Base-by-base conservation (phyloP, 23 red algal species). In the Gracilariopsis chorda region DNA sequence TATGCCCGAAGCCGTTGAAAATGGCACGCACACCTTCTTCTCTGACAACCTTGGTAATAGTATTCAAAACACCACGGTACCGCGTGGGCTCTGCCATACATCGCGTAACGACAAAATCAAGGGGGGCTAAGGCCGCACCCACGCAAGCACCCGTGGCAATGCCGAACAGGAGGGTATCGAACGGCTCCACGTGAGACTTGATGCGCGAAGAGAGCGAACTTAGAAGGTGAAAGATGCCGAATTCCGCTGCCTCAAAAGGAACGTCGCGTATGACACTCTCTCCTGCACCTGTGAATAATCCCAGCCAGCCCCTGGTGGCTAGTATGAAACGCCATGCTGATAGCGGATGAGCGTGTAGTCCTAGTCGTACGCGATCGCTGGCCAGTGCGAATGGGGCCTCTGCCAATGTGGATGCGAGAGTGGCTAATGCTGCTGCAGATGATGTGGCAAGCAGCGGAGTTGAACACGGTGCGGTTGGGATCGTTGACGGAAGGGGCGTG, bases 91-190 rank as follows among this genome's bases (percentile, higher is more conserved):
- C 6, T n/a, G 46, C 75, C 7, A 51, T 4, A 17, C 7, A 36
- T 36, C 75, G 75, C 32, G 46, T 80, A 44, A 56, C 75, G 6
- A 57, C 75, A 19, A 80, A 6, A 30, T 80, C 75, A 5, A 80
- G 44, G 4, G 75, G 75, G 21, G 75, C 49, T 17, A 57, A n/a
- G 4, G 49, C 46, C 19, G 49, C 49, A 24, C 44, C 75, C 20
- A 29, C 49, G 8, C 51, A 5, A n/a, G 75, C 75, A 6, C 75
- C 75, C 6, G 75, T 4, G 7, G 23, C 75, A 24, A 23, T 23
- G 75, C 75, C 75, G 41, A 7, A 17, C 8, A 60, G 40, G 45
- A 58, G 49, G 20, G 33, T 7, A 7, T 19, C 43, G 43, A n/a
- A n/a, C n/a, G n/a, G n/a, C n/a, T n/a, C n/a, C n/a, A n/a, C n/a